Base-by-base conservation (phyloP, 306 rosid genomes). In the apple (Malus domestica) region DNA sequence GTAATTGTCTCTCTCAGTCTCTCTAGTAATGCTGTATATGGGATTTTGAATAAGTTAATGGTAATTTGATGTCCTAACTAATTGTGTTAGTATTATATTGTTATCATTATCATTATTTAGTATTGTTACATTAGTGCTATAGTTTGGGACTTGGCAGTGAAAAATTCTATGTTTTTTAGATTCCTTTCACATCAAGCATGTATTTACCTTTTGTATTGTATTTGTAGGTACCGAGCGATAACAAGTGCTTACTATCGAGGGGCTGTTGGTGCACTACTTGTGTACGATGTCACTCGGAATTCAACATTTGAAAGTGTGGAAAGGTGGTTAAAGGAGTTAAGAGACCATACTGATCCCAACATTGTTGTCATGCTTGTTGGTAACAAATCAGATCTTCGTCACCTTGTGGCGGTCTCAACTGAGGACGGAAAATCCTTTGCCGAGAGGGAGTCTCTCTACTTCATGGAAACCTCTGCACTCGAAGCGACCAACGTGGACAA, bases 181-280 rank as follows among this genome's bases (percentile, higher is more conserved):
- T 74, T 57, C 22, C 52, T 54, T 74, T 70, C 19, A 62, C 54
- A 5, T 27, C 44, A 61, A 9, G 40, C 19, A 27, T 66, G 22
- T 33, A 42, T n/a, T 23, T 29, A n/a, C 38, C 9, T 57, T 51
- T 79, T 44, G 65, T 27, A 29, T 59, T 57, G 65, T 27, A 29
- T 59, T 57, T 67, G 68, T 76, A 85, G 92, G 86, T 88, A 88
- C 74, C 81, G 92, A 10, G 92, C 92, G 8, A 88, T 88, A 64
- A 88, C 92, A 38, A 85, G 89, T 70, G 92, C 92, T 46, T 88
- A 88, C 79, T 88, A 88, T 57, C 86, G 92, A 11, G 92, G 92
- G 30, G 92, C 92, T 2, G 85, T 88, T 1, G 92, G 92, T 2
- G 91, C 91, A 23, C 80, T 87, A 35, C 80, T 87, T 35, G 91